A percentile compares a stretch with the other conserved stretches of the same genome.
phyloP scores from a whole-genome alignment of 139 green algal species.

The Klebsormidium nitens region DNA sequence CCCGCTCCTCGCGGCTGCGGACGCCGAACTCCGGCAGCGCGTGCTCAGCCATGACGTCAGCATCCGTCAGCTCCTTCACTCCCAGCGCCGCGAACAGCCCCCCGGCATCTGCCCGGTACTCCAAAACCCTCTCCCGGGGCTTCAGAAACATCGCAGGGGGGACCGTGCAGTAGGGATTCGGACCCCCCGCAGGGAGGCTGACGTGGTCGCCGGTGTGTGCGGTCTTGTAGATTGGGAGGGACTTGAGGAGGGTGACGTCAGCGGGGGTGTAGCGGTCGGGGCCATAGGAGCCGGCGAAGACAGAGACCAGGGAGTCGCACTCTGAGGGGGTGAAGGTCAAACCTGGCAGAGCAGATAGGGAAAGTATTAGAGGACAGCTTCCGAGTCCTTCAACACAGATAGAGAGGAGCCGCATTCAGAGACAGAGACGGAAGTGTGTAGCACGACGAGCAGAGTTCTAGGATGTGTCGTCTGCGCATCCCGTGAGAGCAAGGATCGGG shows the following conservation, averaged over 20 bases:
- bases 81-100: constrained; percentile 30
- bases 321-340: constrained; percentile 8
- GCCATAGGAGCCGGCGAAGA: constrained; percentile 16
- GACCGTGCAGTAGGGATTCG: constrained; percentile 17
- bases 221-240: constrained; percentile 29
- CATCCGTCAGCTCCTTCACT: constrained; percentile 32
- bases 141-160: constrained; percentile 7
- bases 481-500: no score
- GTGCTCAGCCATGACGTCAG: constrained; percentile 29
- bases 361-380: no score
- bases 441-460: no score
- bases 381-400: no score
- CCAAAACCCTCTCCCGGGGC: neutral
- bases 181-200: no score
- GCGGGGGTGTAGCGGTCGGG: neutral
- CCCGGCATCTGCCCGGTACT: neutral
- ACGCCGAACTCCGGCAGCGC: constrained; percentile 39
- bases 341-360: no score
- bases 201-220: neutral
- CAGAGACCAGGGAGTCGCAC: constrained; percentile 15
- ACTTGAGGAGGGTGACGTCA: constrained; percentile 9
- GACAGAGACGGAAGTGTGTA: no score
- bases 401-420: no score
- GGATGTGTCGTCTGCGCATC: no score
- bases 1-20: constrained; percentile 1